These are phyloP conservation scores for Verbena officinalis DNA, from an alignment of 257 asterid species.

Conservation along the genomic window DNA sequence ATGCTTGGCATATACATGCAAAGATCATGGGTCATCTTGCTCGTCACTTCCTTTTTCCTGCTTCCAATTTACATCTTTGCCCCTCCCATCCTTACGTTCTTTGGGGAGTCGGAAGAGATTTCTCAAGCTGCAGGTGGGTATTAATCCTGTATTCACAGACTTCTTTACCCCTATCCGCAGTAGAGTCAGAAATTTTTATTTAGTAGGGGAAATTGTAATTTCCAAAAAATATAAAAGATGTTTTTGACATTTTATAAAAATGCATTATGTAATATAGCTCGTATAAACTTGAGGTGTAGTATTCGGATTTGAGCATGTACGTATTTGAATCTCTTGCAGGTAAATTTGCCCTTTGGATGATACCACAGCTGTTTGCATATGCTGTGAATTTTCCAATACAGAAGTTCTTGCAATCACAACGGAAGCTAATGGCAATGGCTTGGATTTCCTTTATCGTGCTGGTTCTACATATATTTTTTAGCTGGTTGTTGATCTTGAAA, in stretches of 20 bases:
- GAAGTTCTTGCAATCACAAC: slow-evolving; percentile 81
- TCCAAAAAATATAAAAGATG: no score
- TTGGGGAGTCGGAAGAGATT: slow-evolving; percentile 62
- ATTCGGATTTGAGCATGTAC: not conserved
- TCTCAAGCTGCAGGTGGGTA: slow-evolving; percentile 71
- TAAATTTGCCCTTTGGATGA: slow-evolving; percentile 70
- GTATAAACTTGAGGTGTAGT: no score
- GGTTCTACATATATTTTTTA: slow-evolving; percentile 51
- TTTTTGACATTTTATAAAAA: no score
- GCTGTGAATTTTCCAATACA: slow-evolving; percentile 81
- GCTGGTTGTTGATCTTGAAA: slow-evolving; percentile 72
- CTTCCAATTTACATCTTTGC: slow-evolving; percentile 71
- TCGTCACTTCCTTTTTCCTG: slow-evolving; percentile 45
- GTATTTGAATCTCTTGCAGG: slow-evolving; percentile 42
- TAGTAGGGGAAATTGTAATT: no score
- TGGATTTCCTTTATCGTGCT: slow-evolving; percentile 60
- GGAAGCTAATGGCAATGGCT: slow-evolving; percentile 72
- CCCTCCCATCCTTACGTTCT: slow-evolving; percentile 61
- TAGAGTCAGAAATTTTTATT: no score
- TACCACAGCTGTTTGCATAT: slow-evolving; percentile 78
- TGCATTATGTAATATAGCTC: no score
- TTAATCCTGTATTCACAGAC: not conserved
- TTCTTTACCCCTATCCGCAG: not conserved
- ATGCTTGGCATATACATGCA: slow-evolving; percentile 88
- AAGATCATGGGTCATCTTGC: slow-evolving; percentile 80